phyloP scores from a whole-genome alignment of 352 stramenopile species.

The Pythium chondricola region DNA sequence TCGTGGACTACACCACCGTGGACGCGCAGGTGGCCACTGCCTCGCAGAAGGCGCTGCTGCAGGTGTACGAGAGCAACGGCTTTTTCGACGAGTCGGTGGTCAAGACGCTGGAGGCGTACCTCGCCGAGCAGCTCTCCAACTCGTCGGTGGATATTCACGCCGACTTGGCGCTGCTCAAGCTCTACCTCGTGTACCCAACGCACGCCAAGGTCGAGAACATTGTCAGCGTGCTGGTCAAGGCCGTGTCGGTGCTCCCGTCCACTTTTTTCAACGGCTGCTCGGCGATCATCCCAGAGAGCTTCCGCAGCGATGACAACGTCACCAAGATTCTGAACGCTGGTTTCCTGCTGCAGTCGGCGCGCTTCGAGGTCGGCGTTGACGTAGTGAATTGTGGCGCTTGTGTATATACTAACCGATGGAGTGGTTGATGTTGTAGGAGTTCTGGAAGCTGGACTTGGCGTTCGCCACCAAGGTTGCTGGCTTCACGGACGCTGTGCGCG shows the following conservation, averaged over 20 bases:
- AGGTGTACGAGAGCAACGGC: slow-evolving; percentile 32
- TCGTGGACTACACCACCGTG: slow-evolving; percentile 53
- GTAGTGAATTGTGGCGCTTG: background rate
- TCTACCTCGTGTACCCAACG: slow-evolving; percentile 72
- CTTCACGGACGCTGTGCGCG: slow-evolving; percentile 66
- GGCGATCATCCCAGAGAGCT: slow-evolving; percentile 59
- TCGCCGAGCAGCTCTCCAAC: slow-evolving; percentile 67
- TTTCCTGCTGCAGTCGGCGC: slow-evolving; percentile 70
- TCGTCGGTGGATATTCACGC: slow-evolving; percentile 64
- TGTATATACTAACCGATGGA: background rate
- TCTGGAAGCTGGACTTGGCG: slow-evolving; percentile 63
- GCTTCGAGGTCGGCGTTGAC: slow-evolving; percentile 36
- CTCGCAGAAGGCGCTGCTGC: slow-evolving; percentile 52
- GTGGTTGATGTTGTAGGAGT: slow-evolving; percentile 27
- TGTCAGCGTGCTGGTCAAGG: slow-evolving; percentile 66
- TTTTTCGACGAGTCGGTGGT: slow-evolving; percentile 49
- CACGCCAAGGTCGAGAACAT: slow-evolving; percentile 51
- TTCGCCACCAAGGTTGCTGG: slow-evolving; percentile 57
- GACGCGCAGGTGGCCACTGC: slow-evolving; percentile 30
- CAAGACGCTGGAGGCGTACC: slow-evolving; percentile 54
- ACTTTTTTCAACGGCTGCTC: slow-evolving; percentile 73
- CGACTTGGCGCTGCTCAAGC: slow-evolving; percentile 74
- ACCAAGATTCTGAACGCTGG: slow-evolving; percentile 44
- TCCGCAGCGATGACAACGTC: slow-evolving; percentile 63
- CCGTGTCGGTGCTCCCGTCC: slow-evolving; percentile 55